A percentile compares a stretch with the other conserved stretches of the same genome.
Evolutionary conservation across 345 rosid genomes (phyloP).

Genomic region (Boechera divaricarpa): DNA sequence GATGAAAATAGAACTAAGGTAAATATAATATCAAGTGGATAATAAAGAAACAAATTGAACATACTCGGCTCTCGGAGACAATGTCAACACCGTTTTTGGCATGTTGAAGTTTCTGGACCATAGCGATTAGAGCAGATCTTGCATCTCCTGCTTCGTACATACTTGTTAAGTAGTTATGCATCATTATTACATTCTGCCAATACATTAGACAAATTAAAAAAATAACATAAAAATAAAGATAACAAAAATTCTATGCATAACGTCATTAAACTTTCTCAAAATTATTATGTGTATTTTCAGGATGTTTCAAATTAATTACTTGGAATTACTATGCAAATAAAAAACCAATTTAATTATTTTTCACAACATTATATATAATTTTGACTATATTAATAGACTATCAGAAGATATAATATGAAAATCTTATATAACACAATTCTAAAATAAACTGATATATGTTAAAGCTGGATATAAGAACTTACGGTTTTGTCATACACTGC

Average conservation of each 20-base stretch:
- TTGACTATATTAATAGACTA: not conserved
- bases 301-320: not conserved
- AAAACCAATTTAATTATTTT: not conserved
- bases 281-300: not conserved
- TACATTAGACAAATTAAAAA: not conserved
- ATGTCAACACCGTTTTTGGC: conserved; percentile 93
- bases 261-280: not conserved
- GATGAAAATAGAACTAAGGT: not conserved
- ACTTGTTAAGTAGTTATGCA: conserved; percentile 98
- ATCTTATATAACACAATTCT: too few relatives aligned
- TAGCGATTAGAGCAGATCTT: conserved; percentile 87
- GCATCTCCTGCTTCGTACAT: conserved; percentile 99
- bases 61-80: conserved; percentile 90
- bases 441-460: not conserved
- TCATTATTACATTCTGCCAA: conserved; percentile 79
- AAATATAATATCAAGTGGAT: not conserved
- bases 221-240: not conserved
- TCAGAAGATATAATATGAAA: not conserved
- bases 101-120: conserved; percentile 94
- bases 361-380: not conserved
- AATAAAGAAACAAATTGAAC: not conserved
- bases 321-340: not conserved
- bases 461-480: conserved; percentile 31
- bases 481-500: conserved; percentile 77
- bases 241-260: not conserved